These are phyloP conservation scores for Podila epigama DNA, from an alignment of 192 early-diverging fungal genomes.

Conservation along the genomic window DNA sequence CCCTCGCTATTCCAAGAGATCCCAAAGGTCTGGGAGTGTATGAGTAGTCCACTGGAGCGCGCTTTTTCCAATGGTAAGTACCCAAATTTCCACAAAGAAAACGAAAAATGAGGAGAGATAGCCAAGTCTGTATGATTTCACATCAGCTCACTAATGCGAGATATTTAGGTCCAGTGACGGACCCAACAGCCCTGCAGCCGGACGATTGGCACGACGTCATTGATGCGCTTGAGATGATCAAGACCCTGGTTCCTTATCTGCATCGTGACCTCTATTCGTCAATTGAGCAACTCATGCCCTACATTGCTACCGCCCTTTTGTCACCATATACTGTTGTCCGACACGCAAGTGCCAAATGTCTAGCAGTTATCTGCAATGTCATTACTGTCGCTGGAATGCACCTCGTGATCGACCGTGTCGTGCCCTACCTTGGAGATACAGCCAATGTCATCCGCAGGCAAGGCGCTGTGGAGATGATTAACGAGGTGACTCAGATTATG, in stretches of 20 bases:
- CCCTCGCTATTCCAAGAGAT: conserved; percentile 67
- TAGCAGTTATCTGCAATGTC: conserved; percentile 76
- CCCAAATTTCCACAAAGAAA: neutral
- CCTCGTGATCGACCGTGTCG: conserved; percentile 74
- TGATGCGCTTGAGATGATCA: conserved; percentile 78
- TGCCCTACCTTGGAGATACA: conserved; percentile 83
- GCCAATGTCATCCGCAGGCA: conserved; percentile 75
- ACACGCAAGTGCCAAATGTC: conserved; percentile 75
- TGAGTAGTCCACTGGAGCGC: conserved; percentile 52
- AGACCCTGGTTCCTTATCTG: conserved; percentile 68
- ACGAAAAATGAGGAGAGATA: too few relatives aligned
- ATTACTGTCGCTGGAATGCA: conserved; percentile 80
- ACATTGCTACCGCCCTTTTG: conserved; percentile 68
- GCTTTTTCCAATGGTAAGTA: conserved; percentile 48
- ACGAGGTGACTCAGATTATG: conserved; percentile 81
- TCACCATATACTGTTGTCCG: conserved; percentile 80
- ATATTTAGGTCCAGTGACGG: conserved; percentile 17
- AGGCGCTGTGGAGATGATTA: conserved; percentile 86
- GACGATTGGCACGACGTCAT: conserved; percentile 71
- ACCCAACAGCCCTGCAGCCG: conserved; percentile 37
- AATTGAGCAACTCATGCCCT: conserved; percentile 67
- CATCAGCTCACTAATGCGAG: too few relatives aligned
- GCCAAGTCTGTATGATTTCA: too few relatives aligned
- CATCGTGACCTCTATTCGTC: conserved; percentile 50
- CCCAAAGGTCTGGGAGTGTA: conserved; percentile 76